Evolutionary conservation across 2,329 filamentous ascomycete genomes (phyloP), one percentile per base, ranked within the genome.

Genomic region (Anthostomella pinea): DNA sequence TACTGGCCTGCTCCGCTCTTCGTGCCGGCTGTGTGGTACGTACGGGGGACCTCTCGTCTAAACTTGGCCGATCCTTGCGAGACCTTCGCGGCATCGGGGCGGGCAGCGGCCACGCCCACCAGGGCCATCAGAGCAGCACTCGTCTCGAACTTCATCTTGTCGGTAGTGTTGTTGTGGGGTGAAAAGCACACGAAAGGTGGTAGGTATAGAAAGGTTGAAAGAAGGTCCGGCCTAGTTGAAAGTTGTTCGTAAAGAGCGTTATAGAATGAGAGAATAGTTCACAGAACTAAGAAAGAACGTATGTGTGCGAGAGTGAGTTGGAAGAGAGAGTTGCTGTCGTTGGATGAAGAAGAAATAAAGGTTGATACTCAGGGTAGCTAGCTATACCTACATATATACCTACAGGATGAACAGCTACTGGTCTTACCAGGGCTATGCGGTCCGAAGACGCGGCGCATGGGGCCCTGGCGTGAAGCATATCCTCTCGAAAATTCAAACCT

Each of bases 281-380:
- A 39, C 56, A 58, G 57, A 59, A 58, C 57, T 57, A 39, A 44
- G 41, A 58, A 54, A 54, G 55, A 58, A 57, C 33, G 51, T 48
- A 51, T 48, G 28, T n/a, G n/a, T n/a, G n/a, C n/a, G 38, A 39
- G 47, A 41, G 38, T 43, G 30, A 22, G 33, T 40, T 26, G 42
- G 19, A 33, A 55, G 50, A 50, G 51, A 53, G 39, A 51, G 36
- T 28, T 52, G 50, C 46, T 52, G 43, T 50, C 39, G 50, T 46
- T 48, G 52, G 49, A 55, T 53, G 45, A 46, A 32, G 41, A 49
- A 50, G 33, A 46, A 41, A 28, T 18, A 30, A 29, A 43, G 22
- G 23, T 11, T 27, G 31, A 28, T 8, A 25, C 18, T 38, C 11
- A 23, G 24, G 32, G 21, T n/a, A 30, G 33, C 22, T 30, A 41